These are phyloP conservation scores for Rhynchospora tenuis DNA, from an alignment of 176 grass and related monocot species.

Conservation along the genomic window DNA sequence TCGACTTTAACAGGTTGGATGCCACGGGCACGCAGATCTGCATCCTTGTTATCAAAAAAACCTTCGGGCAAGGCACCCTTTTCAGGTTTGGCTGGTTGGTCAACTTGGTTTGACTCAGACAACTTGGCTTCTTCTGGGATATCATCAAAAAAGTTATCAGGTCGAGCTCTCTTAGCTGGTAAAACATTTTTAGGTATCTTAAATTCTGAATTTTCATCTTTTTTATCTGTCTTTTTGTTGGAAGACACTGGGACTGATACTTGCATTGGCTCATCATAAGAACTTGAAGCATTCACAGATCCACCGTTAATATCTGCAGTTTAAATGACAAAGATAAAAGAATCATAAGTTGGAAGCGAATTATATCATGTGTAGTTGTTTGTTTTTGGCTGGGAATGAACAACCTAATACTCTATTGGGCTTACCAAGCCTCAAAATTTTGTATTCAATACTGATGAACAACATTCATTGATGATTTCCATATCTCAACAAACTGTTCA, in stretches of 20 bases:
- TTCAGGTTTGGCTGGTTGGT: constrained; percentile 32
- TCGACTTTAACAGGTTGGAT: constrained; percentile 23
- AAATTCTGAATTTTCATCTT: constrained; percentile 33
- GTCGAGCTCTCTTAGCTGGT: constrained; percentile 46
- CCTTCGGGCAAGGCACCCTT: constrained; percentile 74
- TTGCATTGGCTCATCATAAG: constrained; percentile 10
- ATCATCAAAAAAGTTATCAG: constrained; percentile 66
- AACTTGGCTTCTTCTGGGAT: constrained; percentile 33
- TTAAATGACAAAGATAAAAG: not conserved
- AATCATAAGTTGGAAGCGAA: not conserved
- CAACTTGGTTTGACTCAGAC: constrained; percentile 27
- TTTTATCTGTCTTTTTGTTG: constrained; percentile 41
- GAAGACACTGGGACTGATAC: constrained; percentile 39
- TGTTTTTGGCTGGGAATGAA: not conserved
- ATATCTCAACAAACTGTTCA: not conserved
- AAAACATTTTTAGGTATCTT: constrained; percentile 40
- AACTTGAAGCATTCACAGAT: not conserved
- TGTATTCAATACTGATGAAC: not conserved
- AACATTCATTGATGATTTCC: not conserved
- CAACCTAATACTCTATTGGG: not conserved
- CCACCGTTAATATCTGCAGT: not conserved
- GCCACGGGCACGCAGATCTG: constrained; percentile 57
- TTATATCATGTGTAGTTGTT: not conserved
- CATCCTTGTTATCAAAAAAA: constrained; percentile 98
- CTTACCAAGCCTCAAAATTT: not conserved